Evolutionary conservation across 768 basidiomycete species (phyloP), one percentile per base, ranked within the genome.

Genomic region (Serendipita sp.): DNA sequence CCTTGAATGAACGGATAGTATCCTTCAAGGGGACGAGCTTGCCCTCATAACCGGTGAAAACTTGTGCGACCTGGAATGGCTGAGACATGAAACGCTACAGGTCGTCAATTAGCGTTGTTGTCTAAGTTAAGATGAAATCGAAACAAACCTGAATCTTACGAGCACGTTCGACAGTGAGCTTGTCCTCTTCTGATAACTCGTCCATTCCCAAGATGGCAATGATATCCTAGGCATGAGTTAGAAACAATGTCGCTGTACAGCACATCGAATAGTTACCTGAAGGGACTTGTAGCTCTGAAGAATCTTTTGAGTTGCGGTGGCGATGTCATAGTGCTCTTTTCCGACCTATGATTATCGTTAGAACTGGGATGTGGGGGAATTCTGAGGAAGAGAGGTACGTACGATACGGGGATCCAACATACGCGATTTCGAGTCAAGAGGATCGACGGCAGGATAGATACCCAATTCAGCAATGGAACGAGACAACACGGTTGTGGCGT

Each of bases 121-220:
- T 79, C 94, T 90, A 79, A 96, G 68, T 75, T 76, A 51, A 77
- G 73, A 60, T 41, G n/a, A 63, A 44, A 28, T 2, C 47, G 10
- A 32, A 46, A 15, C 65, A n/a, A 67, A 79, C 83, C 75, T 78
- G 79, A 70, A 80, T 78, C 76, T 80, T 80, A 70, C 79, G 77
- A 63, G 79, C 79, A 68, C 79, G 78, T 75, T 78, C 78, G 73
- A 91, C 92, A 69, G 94, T 97, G 70, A 98, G 80, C 80, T 99
- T 99, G 80, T 99, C 96, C 80, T 98, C 96, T 75, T 99, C 96
- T 16, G 95, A 98, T 82, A 99, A 85, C 77, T 99, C 96, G 74
- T 99, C 96, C 96, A 99, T 99, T 83, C 96, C 96, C 72, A 99
- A 79, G 79, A 99, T 99, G 73, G 96, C 96, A 80, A 99, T 98